phyloP scores from a whole-genome alignment of 192 early-diverging fungal species.

The Podila verticillata region DNA sequence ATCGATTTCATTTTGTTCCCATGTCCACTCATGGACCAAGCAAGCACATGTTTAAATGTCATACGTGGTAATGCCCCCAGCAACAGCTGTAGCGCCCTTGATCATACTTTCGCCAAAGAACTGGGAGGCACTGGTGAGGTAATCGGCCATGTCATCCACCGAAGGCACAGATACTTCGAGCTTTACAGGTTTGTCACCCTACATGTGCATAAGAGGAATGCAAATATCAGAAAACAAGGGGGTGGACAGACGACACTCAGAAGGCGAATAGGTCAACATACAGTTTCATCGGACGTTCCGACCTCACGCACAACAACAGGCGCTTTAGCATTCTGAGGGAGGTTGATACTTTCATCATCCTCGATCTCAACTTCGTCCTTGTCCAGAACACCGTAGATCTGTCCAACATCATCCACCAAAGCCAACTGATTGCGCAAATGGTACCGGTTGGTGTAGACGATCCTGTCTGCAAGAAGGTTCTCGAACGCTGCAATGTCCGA shows the following conservation, averaged over 20 bases:
- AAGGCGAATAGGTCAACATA: neutral
- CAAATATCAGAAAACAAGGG: no score
- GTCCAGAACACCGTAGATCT: conserved; percentile 34
- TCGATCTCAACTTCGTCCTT: conserved; percentile 33
- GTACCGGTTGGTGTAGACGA: conserved; percentile 47
- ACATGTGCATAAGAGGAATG: neutral
- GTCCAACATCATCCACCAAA: conserved; percentile 40
- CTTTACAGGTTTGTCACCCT: conserved; percentile 21
- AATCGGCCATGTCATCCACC: conserved; percentile 41
- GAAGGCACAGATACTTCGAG: conserved; percentile 40
- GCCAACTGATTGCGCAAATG: conserved; percentile 35
- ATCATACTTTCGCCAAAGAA: conserved; percentile 36
- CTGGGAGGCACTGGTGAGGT: conserved; percentile 42
- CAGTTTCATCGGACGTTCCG: conserved; percentile 17
- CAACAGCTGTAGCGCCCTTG: conserved; percentile 41
- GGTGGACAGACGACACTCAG: neutral
- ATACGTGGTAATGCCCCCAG: conserved; percentile 36
- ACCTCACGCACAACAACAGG: conserved; percentile 40
- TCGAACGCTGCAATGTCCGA: conserved; percentile 21
- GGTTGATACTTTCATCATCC: conserved; percentile 32
- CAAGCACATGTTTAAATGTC: neutral
- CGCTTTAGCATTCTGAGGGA: conserved; percentile 39
- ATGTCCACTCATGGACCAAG: no score
- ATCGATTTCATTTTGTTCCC: no score
- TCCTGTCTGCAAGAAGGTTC: conserved; percentile 33